Evolutionary conservation across 2,329 filamentous ascomycete species (phyloP).

Genomic region (Teratosphaeriaceae sp.): DNA sequence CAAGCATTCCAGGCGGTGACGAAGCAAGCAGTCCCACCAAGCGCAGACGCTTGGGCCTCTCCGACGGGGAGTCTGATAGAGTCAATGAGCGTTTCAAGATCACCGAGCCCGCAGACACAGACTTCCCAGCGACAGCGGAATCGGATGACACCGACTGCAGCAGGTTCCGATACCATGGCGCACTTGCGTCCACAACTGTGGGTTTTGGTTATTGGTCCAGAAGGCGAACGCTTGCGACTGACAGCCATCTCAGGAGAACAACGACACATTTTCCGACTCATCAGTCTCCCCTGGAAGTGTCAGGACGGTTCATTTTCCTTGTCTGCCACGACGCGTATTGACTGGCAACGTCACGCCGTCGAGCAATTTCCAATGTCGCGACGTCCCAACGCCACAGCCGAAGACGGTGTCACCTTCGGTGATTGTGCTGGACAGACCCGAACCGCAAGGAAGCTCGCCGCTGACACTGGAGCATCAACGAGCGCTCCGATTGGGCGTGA

Average conservation of each 20-base stretch:
- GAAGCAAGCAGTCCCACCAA: slow-evolving; percentile 1
- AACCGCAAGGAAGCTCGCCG: background rate
- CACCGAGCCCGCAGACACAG: background rate
- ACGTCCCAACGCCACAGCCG: background rate
- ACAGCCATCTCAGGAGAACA: background rate
- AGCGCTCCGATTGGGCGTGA: background rate
- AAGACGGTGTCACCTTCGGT: background rate
- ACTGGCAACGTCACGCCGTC: background rate
- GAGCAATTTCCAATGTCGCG: background rate
- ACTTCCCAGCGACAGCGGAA: background rate
- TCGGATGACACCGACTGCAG: background rate
- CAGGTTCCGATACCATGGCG: background rate
- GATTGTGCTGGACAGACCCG: background rate
- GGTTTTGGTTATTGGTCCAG: background rate
- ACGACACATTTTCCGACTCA: background rate
- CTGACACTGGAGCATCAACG: background rate
- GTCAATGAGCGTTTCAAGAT: background rate
- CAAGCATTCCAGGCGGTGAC: background rate
- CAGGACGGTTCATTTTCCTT: background rate
- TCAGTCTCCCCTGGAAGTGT: background rate
- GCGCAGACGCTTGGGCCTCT: background rate
- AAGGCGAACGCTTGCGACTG: background rate
- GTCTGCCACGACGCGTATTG: background rate
- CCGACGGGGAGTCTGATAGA: background rate
- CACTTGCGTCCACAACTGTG: background rate